These are phyloP conservation scores for Brassica juncea DNA, from an alignment of 345 rosid genomes.

Conservation along the genomic window DNA sequence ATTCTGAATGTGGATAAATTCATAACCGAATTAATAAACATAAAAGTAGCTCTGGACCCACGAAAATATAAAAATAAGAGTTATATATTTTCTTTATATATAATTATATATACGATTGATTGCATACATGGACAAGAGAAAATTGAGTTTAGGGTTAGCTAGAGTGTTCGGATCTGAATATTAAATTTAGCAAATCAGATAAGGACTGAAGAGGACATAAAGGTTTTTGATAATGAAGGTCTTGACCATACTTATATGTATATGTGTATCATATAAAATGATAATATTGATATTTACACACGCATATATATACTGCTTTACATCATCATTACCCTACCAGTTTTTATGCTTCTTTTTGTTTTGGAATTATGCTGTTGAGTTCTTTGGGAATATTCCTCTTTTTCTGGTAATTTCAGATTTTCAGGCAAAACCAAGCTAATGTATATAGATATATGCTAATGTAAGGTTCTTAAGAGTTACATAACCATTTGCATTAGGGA, in stretches of 20 bases:
- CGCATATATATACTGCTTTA: neutral
- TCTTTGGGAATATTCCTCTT: neutral
- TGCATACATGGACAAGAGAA: conserved; percentile 41
- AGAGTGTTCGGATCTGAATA: conserved; percentile 37
- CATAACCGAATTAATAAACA: conserved; percentile 11
- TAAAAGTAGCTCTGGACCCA: conserved; percentile 35
- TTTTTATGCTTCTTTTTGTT: neutral
- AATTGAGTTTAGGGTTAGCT: conserved; percentile 25
- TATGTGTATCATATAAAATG: neutral
- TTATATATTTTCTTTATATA: neutral
- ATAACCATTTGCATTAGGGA: neutral
- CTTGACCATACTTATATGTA: too few species aligned
- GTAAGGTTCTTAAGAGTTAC: neutral
- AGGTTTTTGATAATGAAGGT: neutral
- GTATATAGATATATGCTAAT: neutral
- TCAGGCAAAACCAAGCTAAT: neutral
- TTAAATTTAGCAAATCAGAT: conserved; percentile 43
- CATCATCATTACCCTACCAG: neutral
- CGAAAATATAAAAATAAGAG: neutral
- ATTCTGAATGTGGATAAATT: conserved; percentile 25
- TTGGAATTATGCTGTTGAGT: neutral
- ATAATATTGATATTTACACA: neutral
- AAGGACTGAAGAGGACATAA: conserved; percentile 51
- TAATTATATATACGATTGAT: conserved; percentile 15
- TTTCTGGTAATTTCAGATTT: neutral